These are phyloP conservation scores for Mycena sanguinolenta DNA, from an alignment of 768 basidiomycete species.

Conservation along the genomic window DNA sequence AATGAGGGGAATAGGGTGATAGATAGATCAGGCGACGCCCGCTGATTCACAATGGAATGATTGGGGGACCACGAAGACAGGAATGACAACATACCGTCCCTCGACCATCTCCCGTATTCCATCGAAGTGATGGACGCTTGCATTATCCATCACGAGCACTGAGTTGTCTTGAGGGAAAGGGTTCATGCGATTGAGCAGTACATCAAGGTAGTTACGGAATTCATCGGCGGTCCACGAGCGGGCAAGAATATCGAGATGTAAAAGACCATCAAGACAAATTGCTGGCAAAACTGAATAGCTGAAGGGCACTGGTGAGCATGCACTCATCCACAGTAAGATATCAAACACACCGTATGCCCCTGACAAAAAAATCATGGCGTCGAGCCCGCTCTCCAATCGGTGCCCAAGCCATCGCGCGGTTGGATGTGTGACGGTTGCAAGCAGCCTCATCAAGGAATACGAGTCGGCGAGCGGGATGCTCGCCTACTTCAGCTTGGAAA, in stretches of 20 bases:
- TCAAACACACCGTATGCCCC: conserved; percentile 37
- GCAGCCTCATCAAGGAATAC: conserved; percentile 47
- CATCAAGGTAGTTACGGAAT: conserved; percentile 40
- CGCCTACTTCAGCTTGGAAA: too few relatives aligned
- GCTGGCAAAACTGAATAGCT: conserved; percentile 51
- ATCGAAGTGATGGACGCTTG: too few relatives aligned
- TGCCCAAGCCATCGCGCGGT: conserved; percentile 39
- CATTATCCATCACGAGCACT: too few relatives aligned
- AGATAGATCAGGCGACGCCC: conserved; percentile 43
- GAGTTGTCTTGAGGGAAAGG: conserved; percentile 45
- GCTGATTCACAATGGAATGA: background rate
- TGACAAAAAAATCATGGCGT: conserved; percentile 38
- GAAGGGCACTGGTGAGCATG: background rate
- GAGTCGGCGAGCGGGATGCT: background rate
- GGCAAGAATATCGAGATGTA: conserved; percentile 44
- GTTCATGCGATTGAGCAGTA: conserved; percentile 47
- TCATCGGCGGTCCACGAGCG: conserved; percentile 43
- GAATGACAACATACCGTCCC: conserved; percentile 24
- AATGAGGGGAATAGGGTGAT: conserved; percentile 50
- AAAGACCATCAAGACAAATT: conserved; percentile 47
- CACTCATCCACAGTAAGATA: background rate
- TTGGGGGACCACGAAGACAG: background rate
- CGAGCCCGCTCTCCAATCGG: conserved; percentile 36
- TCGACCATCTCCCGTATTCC: conserved; percentile 45
- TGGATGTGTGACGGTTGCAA: conserved; percentile 38